Percentiles rank a stretch among this genome's conserved stretches.
Evolutionary conservation across 345 rosid species (phyloP).

Genomic region (Eucalyptus sp.): DNA sequence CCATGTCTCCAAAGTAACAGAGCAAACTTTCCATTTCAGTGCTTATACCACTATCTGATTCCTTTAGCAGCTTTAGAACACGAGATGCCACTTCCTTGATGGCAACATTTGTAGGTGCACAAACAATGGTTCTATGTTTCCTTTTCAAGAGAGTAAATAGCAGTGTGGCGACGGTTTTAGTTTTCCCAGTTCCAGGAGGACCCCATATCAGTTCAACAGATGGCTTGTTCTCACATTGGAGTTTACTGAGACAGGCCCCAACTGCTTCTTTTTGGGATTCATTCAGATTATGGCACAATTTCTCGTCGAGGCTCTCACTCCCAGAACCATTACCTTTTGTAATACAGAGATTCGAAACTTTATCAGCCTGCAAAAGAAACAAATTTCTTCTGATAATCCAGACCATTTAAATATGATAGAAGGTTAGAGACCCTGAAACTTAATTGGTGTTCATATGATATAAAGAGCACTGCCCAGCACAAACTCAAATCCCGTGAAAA

Average conservation of each 20-base stretch:
- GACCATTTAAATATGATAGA: neutral
- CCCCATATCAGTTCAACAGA: slow-evolving; percentile 38
- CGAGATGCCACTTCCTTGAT: slow-evolving; percentile 28
- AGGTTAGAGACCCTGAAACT: neutral
- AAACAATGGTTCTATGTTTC: slow-evolving; percentile 25
- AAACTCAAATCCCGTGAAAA: neutral
- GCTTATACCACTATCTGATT: neutral
- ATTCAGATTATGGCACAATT: slow-evolving; percentile 5
- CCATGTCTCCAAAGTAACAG: slow-evolving; percentile 13
- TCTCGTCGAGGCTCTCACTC: neutral
- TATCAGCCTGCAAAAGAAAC: slow-evolving; percentile 6
- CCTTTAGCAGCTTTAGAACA: slow-evolving; percentile 21
- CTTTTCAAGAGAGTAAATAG: slow-evolving; percentile 11
- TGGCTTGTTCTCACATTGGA: slow-evolving; percentile 8
- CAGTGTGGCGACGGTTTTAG: slow-evolving; percentile 19
- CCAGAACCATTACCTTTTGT: neutral
- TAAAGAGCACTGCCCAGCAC: neutral
- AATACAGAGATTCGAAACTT: slow-evolving; percentile 6
- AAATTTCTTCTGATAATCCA: neutral
- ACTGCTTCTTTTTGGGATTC: slow-evolving; percentile 18
- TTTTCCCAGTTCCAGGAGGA: slow-evolving; percentile 53
- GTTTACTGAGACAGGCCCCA: slow-evolving; percentile 3
- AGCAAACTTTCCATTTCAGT: neutral
- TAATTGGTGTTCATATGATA: neutral
- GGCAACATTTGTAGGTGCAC: slow-evolving; percentile 46